Base-by-base conservation (phyloP, 169 alveolate species). In the Plasmodium gaboni region DNA sequence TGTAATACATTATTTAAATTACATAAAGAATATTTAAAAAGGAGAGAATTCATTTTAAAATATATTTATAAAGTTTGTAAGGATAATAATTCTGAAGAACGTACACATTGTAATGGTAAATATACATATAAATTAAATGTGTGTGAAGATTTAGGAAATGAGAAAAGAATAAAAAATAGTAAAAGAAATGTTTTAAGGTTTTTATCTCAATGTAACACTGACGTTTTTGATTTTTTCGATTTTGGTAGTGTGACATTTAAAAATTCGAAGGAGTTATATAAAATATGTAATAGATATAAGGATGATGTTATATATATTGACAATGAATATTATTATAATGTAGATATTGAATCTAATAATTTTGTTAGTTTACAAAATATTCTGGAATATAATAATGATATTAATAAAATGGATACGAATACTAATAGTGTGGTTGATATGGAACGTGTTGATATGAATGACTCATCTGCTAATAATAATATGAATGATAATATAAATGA, bases 1-100 rank as follows among this genome's bases (percentile, higher is more conserved):
- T 9, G 15, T 26, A 46, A 53, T 12, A 80, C 67, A 46, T 6
- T 80, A 12, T 68, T 80, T 24, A 67, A 60, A 48, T 46, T 80
- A 9, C 90, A 80, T 71, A 80, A 80, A 22, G 51, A 46, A 46
- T 80, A 51, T 70, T 42, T 80, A 48, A 80, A 80, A 80, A 80
- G 57, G 57, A 80, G 53, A 55, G 80, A 80, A 53, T 70, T 42
- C 9, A n/a, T 24, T 6, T 17, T 80, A 38, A 68, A 70, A 19
- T 46, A 12, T 57, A n/a, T 80, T 7, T 80, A 80, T 55, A 53
- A 46, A 17, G 46, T 38, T 38, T 38, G 46, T 38, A 38, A 38
- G 5, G 46, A 38, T 38, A 71, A 55, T 13, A 19, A 13, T 28
- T 55, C 53, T 22, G 13, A 50, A 8, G 44, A 42, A 28, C 19